Evolutionary conservation across 2,329 filamentous ascomycete genomes (phyloP).

Genomic region (Talaromyces amestolkiae): DNA sequence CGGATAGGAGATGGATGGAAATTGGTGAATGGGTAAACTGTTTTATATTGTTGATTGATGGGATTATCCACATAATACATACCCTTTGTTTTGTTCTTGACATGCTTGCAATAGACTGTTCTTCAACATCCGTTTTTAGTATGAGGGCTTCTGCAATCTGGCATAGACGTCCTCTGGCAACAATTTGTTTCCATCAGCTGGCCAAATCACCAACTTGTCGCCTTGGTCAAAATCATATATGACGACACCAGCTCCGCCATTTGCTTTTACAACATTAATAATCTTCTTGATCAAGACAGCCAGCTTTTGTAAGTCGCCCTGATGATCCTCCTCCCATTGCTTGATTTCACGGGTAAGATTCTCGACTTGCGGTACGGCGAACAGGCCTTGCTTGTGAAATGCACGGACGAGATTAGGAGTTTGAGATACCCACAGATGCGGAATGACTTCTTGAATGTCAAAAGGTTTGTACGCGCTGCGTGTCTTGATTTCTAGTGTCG

Average conservation of each 20-base stretch:
- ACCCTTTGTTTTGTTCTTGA: conserved; percentile 12
- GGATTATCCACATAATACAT: conserved; percentile 13
- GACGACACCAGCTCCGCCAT: conserved; percentile 27
- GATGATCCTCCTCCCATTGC: conserved; percentile 38
- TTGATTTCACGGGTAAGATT: conserved; percentile 34
- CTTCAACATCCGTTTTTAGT: neutral
- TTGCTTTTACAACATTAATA: conserved; percentile 28
- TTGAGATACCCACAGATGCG: conserved; percentile 50
- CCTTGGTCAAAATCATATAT: conserved; percentile 23
- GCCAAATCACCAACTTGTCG: conserved; percentile 28
- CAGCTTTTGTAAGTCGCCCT: conserved; percentile 31
- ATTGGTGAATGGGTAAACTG: conserved; percentile 1
- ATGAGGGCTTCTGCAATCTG: conserved; percentile 13
- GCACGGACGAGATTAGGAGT: conserved; percentile 49
- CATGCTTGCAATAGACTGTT: neutral
- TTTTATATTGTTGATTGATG: conserved; percentile 14
- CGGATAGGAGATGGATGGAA: conserved; percentile 11
- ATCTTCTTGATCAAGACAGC: conserved; percentile 34
- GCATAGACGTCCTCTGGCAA: conserved; percentile 34
- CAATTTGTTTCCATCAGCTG: conserved; percentile 23
- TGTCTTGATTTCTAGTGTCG: conserved; percentile 50
- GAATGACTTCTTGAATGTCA: conserved; percentile 34
- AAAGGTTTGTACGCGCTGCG: conserved; percentile 35
- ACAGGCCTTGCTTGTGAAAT: conserved; percentile 41
- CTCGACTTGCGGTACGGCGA: conserved; percentile 36